These are phyloP conservation scores for Aquanectria penicillioides DNA, from an alignment of 2,329 filamentous ascomycete species.

Conservation along the genomic window DNA sequence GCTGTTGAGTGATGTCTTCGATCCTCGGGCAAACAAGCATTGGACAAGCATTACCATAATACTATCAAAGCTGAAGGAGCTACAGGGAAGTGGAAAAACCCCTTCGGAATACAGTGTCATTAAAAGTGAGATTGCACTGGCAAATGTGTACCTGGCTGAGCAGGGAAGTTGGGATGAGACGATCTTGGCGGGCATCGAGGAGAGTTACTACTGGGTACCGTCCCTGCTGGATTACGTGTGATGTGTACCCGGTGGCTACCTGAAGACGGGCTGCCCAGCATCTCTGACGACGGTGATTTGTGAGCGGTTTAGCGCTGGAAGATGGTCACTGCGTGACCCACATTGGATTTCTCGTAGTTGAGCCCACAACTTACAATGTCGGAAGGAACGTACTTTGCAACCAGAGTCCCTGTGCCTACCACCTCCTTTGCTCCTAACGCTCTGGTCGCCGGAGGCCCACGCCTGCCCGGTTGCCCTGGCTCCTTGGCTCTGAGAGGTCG, in stretches of 20 bases:
- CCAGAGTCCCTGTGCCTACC: no score
- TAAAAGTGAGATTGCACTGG: slow-evolving; percentile 4
- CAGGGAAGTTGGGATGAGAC: slow-evolving; percentile 4
- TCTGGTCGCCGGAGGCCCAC: no score
- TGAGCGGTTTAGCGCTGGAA: background rate
- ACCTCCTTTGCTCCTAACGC: no score
- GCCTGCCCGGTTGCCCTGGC: background rate
- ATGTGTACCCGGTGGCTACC: slow-evolving; percentile 5
- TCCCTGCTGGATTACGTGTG: background rate
- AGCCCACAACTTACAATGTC: no score
- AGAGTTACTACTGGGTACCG: slow-evolving; percentile 1
- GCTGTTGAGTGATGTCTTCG: background rate
- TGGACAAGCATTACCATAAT: no score
- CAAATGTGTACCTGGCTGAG: no score
- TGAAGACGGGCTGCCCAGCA: background rate
- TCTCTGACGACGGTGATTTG: slow-evolving; percentile 1
- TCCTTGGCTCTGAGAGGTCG: background rate
- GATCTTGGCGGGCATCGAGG: background rate
- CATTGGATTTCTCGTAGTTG: background rate
- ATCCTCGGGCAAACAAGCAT: background rate
- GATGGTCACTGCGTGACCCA: slow-evolving; percentile 1
- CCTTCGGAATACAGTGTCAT: slow-evolving; percentile 9
- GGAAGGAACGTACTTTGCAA: no score
- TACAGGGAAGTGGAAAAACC: slow-evolving; percentile 12
- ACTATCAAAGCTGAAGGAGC: background rate